phyloP scores from a whole-genome alignment of 768 basidiomycete species.

The Lyophyllum semitale region DNA sequence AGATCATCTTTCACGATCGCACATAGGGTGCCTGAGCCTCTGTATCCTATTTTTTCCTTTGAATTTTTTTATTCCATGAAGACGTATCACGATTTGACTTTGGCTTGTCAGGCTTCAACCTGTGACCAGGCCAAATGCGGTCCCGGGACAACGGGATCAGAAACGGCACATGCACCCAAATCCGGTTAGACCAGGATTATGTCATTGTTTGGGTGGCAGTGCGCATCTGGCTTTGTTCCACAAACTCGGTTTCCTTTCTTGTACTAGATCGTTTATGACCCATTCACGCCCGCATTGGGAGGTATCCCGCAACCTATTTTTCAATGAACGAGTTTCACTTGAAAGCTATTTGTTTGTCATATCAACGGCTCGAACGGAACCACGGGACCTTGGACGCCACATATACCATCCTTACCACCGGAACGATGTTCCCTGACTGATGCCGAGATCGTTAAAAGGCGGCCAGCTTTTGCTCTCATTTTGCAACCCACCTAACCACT shows the following conservation, averaged over 20 bases:
- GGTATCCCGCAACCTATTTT: slow-evolving; percentile 12
- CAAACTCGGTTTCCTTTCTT: slow-evolving; percentile 17
- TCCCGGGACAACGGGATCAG: slow-evolving; percentile 29
- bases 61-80: neutral
- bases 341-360: slow-evolving; percentile 27
- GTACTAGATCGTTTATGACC: slow-evolving; percentile 6
- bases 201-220: slow-evolving; percentile 8
- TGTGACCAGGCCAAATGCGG: slow-evolving; percentile 22
- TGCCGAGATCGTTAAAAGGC: slow-evolving; percentile 38
- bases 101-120: slow-evolving; percentile 9
- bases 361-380: slow-evolving; percentile 38
- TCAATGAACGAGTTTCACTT: slow-evolving; percentile 5
- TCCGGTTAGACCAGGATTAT: slow-evolving; percentile 2
- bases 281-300: slow-evolving; percentile 15
- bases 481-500: slow-evolving; percentile 18
- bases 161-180: slow-evolving; percentile 8
- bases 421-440: slow-evolving; percentile 27
- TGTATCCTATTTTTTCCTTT: slow-evolving; percentile 1
- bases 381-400: slow-evolving; percentile 36
- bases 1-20: slow-evolving; percentile 19
- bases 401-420: slow-evolving; percentile 26
- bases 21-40: slow-evolving; percentile 1
- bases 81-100: slow-evolving; percentile 7
- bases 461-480: slow-evolving; percentile 19
- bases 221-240: slow-evolving; percentile 8